Evolutionary conservation across 306 rosid genomes (phyloP).

Genomic region (Heteromeles arbutifolia): DNA sequence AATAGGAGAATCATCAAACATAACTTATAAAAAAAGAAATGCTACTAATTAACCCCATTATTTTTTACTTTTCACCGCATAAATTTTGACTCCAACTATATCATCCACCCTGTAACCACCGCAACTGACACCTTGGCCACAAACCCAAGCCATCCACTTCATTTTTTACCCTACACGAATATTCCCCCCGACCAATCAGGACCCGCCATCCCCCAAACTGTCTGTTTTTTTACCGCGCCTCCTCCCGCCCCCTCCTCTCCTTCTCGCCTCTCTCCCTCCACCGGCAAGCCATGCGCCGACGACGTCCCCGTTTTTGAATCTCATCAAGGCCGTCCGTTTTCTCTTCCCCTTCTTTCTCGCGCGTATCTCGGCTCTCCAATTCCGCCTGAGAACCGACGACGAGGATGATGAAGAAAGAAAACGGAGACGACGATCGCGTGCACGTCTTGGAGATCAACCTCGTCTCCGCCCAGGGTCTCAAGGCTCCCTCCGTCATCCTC

Average conservation of each 20-base stretch:
- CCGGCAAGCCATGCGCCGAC: conserved; percentile 2
- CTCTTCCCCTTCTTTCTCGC: conserved; percentile 24
- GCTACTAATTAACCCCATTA: background rate
- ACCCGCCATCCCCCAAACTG: background rate
- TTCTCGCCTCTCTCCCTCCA: background rate
- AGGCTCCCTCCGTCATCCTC: conserved; percentile 36
- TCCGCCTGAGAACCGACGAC: conserved; percentile 6
- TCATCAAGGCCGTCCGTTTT: conserved; percentile 14
- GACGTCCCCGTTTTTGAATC: conserved; percentile 16
- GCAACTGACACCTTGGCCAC: background rate
- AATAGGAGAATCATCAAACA: too few species aligned
- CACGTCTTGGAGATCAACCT: conserved; percentile 78
- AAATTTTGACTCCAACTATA: background rate
- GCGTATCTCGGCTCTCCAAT: conserved; percentile 16
- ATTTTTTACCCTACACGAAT: background rate
- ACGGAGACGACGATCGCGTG: background rate
- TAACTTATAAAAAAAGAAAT: too few species aligned
- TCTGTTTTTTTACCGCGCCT: background rate
- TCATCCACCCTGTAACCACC: background rate
- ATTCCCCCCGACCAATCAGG: background rate
- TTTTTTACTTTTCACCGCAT: background rate
- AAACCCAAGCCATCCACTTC: background rate
- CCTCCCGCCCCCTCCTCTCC: background rate
- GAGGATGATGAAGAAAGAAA: conserved; percentile 25
- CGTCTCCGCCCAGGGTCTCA: conserved; percentile 82